These are phyloP conservation scores for Kwoniella sp. DNA, from an alignment of 768 basidiomycete genomes.

Conservation along the genomic window DNA sequence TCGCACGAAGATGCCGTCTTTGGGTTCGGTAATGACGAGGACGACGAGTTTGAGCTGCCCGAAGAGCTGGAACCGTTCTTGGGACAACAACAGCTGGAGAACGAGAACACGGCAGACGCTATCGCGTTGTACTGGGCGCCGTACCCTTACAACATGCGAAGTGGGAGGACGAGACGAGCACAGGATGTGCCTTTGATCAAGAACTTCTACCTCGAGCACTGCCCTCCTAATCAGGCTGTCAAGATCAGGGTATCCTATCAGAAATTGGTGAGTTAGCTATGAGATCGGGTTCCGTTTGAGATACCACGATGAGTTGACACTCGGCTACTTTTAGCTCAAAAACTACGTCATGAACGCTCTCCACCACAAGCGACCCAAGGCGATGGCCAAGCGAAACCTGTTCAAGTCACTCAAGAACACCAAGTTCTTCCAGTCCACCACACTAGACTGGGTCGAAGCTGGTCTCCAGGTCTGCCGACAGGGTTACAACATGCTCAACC, in stretches of 20 bases:
- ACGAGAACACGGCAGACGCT: conserved; percentile 89
- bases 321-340: conserved; percentile 60
- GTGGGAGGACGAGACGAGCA: conserved; percentile 87
- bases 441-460: conserved; percentile 97
- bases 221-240: conserved; percentile 91
- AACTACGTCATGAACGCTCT: conserved; percentile 94
- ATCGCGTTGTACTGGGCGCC: conserved; percentile 99
- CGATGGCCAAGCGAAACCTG: conserved; percentile 96
- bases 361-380: conserved; percentile 83
- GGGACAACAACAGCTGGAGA: conserved; percentile 75
- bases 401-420: conserved; percentile 87
- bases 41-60: conserved; percentile 83
- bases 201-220: conserved; percentile 98
- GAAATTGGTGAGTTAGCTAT: conserved; percentile 63
- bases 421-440: conserved; percentile 99
- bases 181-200: conserved; percentile 96
- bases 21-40: conserved; percentile 71
- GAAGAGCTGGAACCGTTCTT: conserved; percentile 79
- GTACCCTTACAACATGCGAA: conserved; percentile 89
- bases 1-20: conserved; percentile 92
- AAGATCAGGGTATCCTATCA: conserved; percentile 99
- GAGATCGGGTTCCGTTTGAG: conserved; percentile 55
- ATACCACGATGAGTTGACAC: conserved; percentile 14
- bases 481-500: conserved; percentile 99
- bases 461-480: conserved; percentile 97